Base-by-base conservation (phyloP, 2,329 filamentous ascomycete genomes). In the Ophiostoma australiae region DNA sequence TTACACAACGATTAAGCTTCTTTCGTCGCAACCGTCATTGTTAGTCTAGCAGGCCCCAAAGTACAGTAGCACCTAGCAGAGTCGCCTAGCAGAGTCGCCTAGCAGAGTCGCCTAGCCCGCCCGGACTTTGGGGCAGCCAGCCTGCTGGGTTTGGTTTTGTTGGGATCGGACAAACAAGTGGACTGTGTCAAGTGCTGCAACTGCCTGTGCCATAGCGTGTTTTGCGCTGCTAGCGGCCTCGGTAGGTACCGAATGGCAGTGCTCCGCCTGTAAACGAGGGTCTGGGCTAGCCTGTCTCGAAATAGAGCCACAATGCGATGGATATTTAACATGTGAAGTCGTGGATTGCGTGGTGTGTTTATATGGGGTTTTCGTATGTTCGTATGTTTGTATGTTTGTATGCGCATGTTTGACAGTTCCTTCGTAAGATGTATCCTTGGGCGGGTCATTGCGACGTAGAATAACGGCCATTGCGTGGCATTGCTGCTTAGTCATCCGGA, bases 181-280 rank as follows among this genome's bases (percentile, higher is more conserved):
- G 52, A 17, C 17, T 48, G 37, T 39, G 10, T 31, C 27, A 31
- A 48, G 44, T 20, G n/a, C 52, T 23, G 23, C 23, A 58, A 13
- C 17, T 17, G 52, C 52, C 52, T 58, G 52, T 27, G 52, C 52
- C 52, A 58, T 58, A 58, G 52, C 52, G 52, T 58, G 52, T 58
- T 58, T 58, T 58, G 52, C 52, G 23, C 52, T 58, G 52, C 52
- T 58, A 58, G 23, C 52, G 52, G 52, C 52, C 52, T 58, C 52
- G 52, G 52, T 58, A 58, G 52, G 52, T 27, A 58, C 52, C 52
- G n/a, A 58, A 11, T 31, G 23, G 4, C 52, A 58, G 8, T 52
- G 52, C 52, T 58, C 52, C 23, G 52, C 23, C n/a, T 48, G 17
- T 48, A 13, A 58, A 27, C 52, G 52, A 58, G 52, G 23, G 52